phyloP scores from a whole-genome alignment of 345 rosid species.

The Draba incana region DNA sequence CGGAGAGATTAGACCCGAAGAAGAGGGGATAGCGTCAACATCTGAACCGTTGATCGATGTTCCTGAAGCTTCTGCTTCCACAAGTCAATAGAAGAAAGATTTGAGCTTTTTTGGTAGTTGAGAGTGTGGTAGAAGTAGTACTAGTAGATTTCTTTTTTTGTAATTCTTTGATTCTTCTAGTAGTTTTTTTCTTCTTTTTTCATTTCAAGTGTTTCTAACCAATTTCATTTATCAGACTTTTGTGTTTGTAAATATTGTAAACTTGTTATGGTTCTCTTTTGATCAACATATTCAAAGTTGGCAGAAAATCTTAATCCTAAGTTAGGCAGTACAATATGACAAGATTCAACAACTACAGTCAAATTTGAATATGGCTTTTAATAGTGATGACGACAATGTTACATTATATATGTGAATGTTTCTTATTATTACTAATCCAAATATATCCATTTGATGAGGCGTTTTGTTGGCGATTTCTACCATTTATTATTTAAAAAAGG shows the following conservation, averaged over 20 bases:
- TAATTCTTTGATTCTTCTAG: slow-evolving; percentile 57
- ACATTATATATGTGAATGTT: too few species aligned
- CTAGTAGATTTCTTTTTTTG: slow-evolving; percentile 10
- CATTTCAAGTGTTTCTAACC: background rate
- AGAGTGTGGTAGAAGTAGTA: slow-evolving; percentile 5
- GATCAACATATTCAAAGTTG: too few species aligned
- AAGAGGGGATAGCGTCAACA: slow-evolving; percentile 39
- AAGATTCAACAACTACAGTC: too few species aligned
- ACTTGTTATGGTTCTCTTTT: slow-evolving; percentile 11
- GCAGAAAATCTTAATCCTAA: too few species aligned
- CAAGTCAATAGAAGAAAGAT: slow-evolving; percentile 41
- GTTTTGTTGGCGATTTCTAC: too few species aligned
- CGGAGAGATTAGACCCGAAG: slow-evolving; percentile 74
- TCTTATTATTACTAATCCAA: too few species aligned
- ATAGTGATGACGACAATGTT: too few species aligned
- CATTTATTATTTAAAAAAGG: too few species aligned
- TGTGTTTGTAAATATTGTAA: slow-evolving; percentile 49
- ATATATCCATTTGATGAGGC: too few species aligned
- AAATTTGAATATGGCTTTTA: too few species aligned
- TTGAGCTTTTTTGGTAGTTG: slow-evolving; percentile 22
- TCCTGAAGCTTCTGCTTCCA: slow-evolving; percentile 56
- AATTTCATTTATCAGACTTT: slow-evolving; percentile 2
- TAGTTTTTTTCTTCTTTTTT: slow-evolving; percentile 19
- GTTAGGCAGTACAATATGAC: too few species aligned
- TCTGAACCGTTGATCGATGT: slow-evolving; percentile 45